These are phyloP conservation scores for Cercospora sp. DNA, from an alignment of 2,329 filamentous ascomycete species.

Conservation along the genomic window DNA sequence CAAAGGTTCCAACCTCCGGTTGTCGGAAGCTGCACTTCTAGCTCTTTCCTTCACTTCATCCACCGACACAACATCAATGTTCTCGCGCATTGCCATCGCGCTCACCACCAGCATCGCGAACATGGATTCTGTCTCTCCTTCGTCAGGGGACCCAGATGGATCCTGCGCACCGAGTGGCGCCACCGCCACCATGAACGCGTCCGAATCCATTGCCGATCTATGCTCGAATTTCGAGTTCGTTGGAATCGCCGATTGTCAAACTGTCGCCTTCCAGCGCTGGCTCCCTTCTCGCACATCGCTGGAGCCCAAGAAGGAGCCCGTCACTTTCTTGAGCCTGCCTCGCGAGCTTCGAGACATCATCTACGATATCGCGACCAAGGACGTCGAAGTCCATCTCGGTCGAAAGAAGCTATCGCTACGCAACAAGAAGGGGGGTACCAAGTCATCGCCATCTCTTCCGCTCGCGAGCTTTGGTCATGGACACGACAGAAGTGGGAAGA, in stretches of 20 bases:
- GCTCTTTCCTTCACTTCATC: background rate
- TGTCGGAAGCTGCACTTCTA: background rate
- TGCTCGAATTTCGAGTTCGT: background rate
- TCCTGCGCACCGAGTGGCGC: background rate
- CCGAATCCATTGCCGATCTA: background rate
- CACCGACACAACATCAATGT: background rate
- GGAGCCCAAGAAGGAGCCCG: background rate
- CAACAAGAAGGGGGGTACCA: background rate
- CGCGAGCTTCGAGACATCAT: background rate
- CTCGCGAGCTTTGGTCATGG: background rate
- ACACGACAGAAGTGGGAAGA: background rate
- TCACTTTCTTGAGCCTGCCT: background rate
- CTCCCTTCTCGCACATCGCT: background rate
- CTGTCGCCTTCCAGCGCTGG: background rate
- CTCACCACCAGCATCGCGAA: background rate
- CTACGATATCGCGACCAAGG: no score
- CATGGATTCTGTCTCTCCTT: background rate
- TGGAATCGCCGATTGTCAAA: background rate
- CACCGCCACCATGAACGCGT: background rate
- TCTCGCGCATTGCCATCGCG: background rate
- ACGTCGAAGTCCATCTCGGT: no score
- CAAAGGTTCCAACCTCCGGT: background rate
- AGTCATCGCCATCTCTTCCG: background rate
- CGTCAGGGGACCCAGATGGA: background rate
- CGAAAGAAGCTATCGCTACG: background rate